Evolutionary conservation across 257 asterid genomes (phyloP).

Genomic region (Solanum paucissectum): DNA sequence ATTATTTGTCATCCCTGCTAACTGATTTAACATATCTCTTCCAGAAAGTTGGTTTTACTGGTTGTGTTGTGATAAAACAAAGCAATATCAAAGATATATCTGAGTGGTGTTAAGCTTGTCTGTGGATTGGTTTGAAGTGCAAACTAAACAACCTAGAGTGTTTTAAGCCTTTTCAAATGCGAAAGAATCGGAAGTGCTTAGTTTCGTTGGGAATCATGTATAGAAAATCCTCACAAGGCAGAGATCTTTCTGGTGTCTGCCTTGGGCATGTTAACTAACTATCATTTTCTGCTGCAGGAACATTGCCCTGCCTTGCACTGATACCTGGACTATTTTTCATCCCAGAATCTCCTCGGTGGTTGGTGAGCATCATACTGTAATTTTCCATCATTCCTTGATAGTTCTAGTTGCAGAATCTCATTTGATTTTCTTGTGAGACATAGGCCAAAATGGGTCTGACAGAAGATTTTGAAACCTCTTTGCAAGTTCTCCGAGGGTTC

Average conservation of each 20-base stretch:
- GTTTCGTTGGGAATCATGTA: neutral
- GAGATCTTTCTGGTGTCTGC: neutral
- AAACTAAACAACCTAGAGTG: neutral
- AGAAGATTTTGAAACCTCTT: constrained; percentile 85
- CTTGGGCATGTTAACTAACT: neutral
- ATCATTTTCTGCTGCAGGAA: neutral
- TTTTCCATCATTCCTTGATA: neutral
- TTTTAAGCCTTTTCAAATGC: neutral
- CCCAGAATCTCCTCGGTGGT: constrained; percentile 83
- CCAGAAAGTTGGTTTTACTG: neutral
- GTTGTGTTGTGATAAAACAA: neutral
- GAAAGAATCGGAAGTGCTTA: neutral
- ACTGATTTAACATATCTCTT: neutral
- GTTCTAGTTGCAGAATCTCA: constrained; percentile 5
- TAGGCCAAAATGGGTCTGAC: constrained; percentile 97
- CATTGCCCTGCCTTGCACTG: constrained; percentile 13
- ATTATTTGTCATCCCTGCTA: neutral
- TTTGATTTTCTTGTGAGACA: constrained; percentile 7
- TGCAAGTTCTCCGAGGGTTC: constrained; percentile 93
- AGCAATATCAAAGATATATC: neutral
- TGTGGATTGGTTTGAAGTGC: neutral
- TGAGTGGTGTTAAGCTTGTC: neutral
- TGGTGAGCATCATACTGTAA: constrained; percentile 50
- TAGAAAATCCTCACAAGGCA: neutral
- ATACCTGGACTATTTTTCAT: constrained; percentile 39